These are phyloP conservation scores for Paracorniculantispora psalliotae DNA, from an alignment of 2,329 filamentous ascomycete genomes.

Conservation along the genomic window DNA sequence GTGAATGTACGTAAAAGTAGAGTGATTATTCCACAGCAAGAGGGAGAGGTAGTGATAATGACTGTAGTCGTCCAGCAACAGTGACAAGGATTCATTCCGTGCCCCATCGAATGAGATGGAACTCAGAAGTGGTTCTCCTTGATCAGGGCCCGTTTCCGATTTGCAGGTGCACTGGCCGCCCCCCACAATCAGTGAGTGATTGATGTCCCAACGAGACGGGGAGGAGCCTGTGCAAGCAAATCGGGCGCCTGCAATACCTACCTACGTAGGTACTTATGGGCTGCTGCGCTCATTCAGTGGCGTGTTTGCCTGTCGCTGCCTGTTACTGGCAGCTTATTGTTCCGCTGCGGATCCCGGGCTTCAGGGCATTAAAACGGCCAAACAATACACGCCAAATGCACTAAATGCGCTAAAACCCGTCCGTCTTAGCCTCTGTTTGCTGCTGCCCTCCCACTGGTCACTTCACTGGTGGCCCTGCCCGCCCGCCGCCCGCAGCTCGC, in stretches of 20 bases:
- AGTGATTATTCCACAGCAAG: no score
- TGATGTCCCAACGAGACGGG: no score
- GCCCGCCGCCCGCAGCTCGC: neutral
- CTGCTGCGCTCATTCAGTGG: no score
- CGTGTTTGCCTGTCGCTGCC: no score
- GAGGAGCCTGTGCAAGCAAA: no score
- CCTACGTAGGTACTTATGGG: no score
- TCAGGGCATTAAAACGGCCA: no score
- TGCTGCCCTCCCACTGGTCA: neutral
- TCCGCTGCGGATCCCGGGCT: neutral
- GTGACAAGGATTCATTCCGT: neutral
- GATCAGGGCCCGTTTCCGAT: neutral
- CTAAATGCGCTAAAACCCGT: neutral
- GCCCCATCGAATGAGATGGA: constrained; percentile 10
- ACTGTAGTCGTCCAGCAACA: no score
- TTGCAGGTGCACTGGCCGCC: constrained; percentile 4
- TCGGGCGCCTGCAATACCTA: no score
- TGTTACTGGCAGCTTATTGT: no score
- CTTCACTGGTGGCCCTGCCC: neutral
- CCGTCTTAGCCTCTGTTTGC: neutral
- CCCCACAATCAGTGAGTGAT: neutral
- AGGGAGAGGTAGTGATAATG: no score
- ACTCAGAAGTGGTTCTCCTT: neutral
- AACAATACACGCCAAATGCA: no score
- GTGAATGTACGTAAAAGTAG: neutral